Evolutionary conservation across 345 rosid genomes (phyloP).

Genomic region (Corchorus olitorius): DNA sequence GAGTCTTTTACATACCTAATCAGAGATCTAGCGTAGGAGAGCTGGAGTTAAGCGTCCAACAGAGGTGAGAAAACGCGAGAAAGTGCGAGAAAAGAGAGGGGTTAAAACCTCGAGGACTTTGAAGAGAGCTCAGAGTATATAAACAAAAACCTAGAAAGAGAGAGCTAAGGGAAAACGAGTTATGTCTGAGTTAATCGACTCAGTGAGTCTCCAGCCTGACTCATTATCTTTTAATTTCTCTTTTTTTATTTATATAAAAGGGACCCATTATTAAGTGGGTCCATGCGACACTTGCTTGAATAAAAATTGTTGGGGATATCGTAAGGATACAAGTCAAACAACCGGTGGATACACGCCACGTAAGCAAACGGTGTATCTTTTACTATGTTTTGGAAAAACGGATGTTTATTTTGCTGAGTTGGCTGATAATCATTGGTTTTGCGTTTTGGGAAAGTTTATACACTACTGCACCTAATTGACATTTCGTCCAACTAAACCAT

Average conservation of each 20-base stretch:
- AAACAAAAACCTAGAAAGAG: constrained; percentile 14
- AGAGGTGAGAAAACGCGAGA: constrained; percentile 4
- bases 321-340: not conserved
- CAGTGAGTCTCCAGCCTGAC: not conserved
- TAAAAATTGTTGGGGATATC: not conserved
- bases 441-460: not conserved
- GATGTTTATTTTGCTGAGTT: not conserved
- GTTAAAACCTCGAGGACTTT: constrained; percentile 3
- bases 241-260: not conserved
- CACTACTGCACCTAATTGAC: not conserved
- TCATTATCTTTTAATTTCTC: not conserved
- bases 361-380: not conserved
- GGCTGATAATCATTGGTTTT: not conserved
- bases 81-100: constrained; percentile 14
- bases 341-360: not conserved
- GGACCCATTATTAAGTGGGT: constrained; percentile 7
- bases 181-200: not conserved
- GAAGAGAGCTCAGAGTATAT: constrained; percentile 10
- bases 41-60: not conserved
- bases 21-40: constrained; percentile 6
- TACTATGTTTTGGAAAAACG: not conserved
- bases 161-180: constrained; percentile 7
- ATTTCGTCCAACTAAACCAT: too few relatives aligned
- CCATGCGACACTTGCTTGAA: not conserved
- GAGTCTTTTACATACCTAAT: not conserved